Conservation (phyloP, 2,329 filamentous ascomycete species). For the Lecanosticta acicola region DNA sequence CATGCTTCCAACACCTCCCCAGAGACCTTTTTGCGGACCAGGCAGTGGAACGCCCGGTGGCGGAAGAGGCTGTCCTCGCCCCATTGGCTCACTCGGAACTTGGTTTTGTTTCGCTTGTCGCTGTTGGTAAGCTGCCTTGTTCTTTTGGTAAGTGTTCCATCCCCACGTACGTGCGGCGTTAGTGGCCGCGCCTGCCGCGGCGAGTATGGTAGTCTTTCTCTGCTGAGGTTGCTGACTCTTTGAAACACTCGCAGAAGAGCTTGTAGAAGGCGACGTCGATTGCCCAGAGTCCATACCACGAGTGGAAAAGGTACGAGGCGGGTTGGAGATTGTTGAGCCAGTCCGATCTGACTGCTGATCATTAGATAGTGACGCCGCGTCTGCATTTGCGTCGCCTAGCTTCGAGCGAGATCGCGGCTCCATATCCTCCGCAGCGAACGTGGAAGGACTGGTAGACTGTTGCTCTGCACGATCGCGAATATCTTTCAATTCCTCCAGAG, state of each 20-base stretch:
- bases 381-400: neutral
- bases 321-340: conserved; percentile 5
- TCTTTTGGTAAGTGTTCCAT: conserved; percentile 27
- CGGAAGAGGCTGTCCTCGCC: conserved; percentile 73
- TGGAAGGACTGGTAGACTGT: neutral
- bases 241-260: conserved; percentile 3
- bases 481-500: conserved; percentile 28
- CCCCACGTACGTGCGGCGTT: conserved; percentile 30
- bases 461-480: conserved; percentile 21
- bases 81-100: conserved; percentile 57
- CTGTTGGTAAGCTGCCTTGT: conserved; percentile 10
- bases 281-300: conserved; percentile 13
- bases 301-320: conserved; percentile 14
- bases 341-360: conserved; percentile 2
- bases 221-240: conserved; percentile 7
- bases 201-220: conserved; percentile 27
- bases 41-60: conserved; percentile 76
- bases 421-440: neutral
- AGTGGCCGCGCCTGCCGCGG: conserved; percentile 31
- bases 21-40: conserved; percentile 27
- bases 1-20: conserved; percentile 10
- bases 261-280: conserved; percentile 9
- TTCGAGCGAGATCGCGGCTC: no score
- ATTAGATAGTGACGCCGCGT: neutral
- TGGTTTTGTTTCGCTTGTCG: conserved; percentile 39